Evolutionary conservation across 441 rosid genomes (phyloP), one percentile per base, ranked within the genome.

Genomic region (Viola pubescens): DNA sequence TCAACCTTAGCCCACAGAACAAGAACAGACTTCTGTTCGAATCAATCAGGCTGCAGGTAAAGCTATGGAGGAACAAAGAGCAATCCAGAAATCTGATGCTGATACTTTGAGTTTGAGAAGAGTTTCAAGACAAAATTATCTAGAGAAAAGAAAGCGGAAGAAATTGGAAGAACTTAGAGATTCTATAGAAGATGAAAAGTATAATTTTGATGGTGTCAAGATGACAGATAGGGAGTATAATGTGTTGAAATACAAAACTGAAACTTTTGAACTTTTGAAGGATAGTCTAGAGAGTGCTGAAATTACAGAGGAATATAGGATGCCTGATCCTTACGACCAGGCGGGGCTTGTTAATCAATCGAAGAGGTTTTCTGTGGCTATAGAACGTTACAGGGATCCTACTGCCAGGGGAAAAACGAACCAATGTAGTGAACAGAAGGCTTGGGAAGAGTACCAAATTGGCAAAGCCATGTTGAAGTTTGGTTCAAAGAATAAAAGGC

Each of bases 381-480:
- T 82, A 77, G 91, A 94, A 69, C 94, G 95, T 54, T 94, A 94
- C 70, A 91, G 96, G 75, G 95, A 86, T 67, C 47, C 81, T 51
- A 66, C 74, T 65, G 80, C 91, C 63, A 75, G 80, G 44, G 95
- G 88, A 12, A 94, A 88, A 74, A 94, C 86, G 99, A 85, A 90
- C 73, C 97, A 97, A 45, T 90, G 88, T 80, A 95, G 88, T 4
- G 99, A 94, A 71, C 99, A 94, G 79, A 96, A 94, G 75, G 99
- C 96, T 58, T 94, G 99, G 99, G 99, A 94, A 82, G 99, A 90
- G 55, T 80, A 90, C 79, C 99, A 94, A 76, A 90, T 88, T 78
- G 94, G 97, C 83, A 81, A 61, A 79, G 97, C 94, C 40, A 75
- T 83, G 44, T 54, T 94, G 68, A 79, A 88, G 63, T 90, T 61